A percentile compares a stretch with the other conserved stretches of the same genome.
These are phyloP conservation scores for Colletotrichum ledebouriae DNA, from an alignment of 2,329 filamentous ascomycete species.

Conservation along the genomic window DNA sequence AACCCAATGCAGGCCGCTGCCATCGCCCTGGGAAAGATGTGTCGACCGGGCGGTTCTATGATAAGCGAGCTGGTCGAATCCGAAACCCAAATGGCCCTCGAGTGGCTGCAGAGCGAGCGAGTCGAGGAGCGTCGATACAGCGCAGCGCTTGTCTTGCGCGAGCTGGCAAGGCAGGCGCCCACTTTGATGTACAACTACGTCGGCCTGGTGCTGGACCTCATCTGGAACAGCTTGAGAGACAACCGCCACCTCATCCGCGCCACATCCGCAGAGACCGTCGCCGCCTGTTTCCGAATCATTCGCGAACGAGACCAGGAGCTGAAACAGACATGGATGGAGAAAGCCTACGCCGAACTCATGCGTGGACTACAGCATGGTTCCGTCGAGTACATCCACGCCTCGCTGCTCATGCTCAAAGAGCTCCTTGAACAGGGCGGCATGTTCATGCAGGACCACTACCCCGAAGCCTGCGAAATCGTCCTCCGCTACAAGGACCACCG, in stretches of 20 bases:
- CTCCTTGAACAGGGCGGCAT: constrained; percentile 94
- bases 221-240: constrained; percentile 95
- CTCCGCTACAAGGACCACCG: constrained; percentile 93
- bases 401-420: constrained; percentile 91
- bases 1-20: constrained; percentile 92
- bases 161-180: constrained; percentile 91
- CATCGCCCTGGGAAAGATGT: constrained; percentile 88
- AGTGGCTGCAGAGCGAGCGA: constrained; percentile 96
- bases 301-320: constrained; percentile 90
- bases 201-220: constrained; percentile 92
- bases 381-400: constrained; percentile 93
- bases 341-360: constrained; percentile 89
- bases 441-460: constrained; percentile 98
- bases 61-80: constrained; percentile 97
- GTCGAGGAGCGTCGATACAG: constrained; percentile 95
- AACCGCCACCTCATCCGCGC: constrained; percentile 91
- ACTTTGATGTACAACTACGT: constrained; percentile 97
- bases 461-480: constrained; percentile 92
- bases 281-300: constrained; percentile 96
- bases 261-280: constrained; percentile 92
- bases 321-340: constrained; percentile 88
- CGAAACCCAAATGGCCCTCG: constrained; percentile 94
- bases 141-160: constrained; percentile 89
- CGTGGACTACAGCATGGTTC: constrained; percentile 84
- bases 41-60: constrained; percentile 90